Evolutionary conservation across 805 yeast genomes (phyloP), one percentile per base, ranked within the genome.

Genomic region (Ogataea paraovalis): DNA sequence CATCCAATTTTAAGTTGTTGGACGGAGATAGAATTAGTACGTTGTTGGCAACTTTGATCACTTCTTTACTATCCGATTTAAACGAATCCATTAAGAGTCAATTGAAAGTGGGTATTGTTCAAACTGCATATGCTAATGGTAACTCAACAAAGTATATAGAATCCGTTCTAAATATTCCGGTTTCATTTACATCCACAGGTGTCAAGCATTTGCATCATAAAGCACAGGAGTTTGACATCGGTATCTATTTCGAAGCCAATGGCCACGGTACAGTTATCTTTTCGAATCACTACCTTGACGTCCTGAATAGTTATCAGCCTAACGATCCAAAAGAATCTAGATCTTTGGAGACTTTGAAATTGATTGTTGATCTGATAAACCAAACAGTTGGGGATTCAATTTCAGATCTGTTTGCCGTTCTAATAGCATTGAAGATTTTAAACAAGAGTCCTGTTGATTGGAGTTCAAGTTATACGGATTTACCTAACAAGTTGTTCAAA

Each of bases 371-470:
- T 48, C 71, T 94, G 53, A 88, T 94, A 63, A 94, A 94, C 66
- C 98, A 94, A 66, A 85, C 98, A 1, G 98, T 94, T n/a, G 99
- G 99, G 27, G 99, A 94, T 65, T 96, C 99, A 10, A 84, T 94
- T 44, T 81, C 96, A n/a, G 99, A 94, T 65, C 71, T 94, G 66
- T 69, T 94, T 48, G 80, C 86, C 4, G 91, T 94, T 1, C 67
- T 91, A 46, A 75, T 82, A 1, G 81, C 90, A 8, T 73, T 85
- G 56, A 60, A 74, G 8, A 71, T 84, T 70, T 42, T 53, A 13
- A 47, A 49, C 9, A 56, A 54, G 20, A 59, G 78, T 2, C 87
- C 96, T 2, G 63, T 61, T 3, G 76, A 77, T 38, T 94, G 99
- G 99, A 80, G 86, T 61, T 56, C 67, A 9, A 79, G 80, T 40